phyloP scores from a whole-genome alignment of 495 filamentous ascomycete species.

The Cenococcum geophilum region DNA sequence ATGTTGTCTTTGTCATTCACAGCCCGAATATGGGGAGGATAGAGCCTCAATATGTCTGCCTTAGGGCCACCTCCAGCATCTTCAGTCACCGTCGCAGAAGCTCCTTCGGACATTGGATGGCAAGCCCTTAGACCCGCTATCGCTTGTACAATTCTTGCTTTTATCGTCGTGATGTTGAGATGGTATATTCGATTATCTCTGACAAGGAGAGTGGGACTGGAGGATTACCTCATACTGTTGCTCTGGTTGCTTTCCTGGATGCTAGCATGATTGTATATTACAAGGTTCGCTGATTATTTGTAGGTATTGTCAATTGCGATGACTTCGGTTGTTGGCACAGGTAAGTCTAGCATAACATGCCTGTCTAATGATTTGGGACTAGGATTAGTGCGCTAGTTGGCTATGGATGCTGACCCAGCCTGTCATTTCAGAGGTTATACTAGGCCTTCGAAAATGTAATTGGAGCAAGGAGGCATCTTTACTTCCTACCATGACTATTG shows the following conservation, averaged over 20 bases:
- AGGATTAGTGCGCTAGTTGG: not conserved
- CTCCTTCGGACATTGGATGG: slow-evolving; percentile 1
- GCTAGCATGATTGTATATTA: not conserved
- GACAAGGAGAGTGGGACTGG: slow-evolving; percentile 16
- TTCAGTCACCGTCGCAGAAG: not conserved
- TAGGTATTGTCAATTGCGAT: slow-evolving; percentile 12
- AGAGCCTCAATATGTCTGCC: not conserved
- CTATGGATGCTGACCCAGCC: not conserved
- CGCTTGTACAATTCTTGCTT: not conserved
- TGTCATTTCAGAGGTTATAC: not conserved
- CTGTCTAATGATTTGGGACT: not conserved
- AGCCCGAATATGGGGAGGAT: too few relatives aligned
- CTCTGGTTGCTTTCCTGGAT: slow-evolving; percentile 19
- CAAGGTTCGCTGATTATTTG: not conserved
- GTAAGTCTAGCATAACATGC: slow-evolving; percentile 1
- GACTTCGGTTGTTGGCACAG: slow-evolving; percentile 9
- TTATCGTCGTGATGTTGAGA: slow-evolving; percentile 10
- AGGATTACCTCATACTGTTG: slow-evolving; percentile 33
- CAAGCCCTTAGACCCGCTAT: slow-evolving; percentile 1
- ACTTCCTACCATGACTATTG: slow-evolving; percentile 17
- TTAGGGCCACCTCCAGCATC: not conserved
- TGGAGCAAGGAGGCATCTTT: slow-evolving; percentile 1
- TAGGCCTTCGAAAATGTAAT: not conserved
- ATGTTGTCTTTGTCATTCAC: too few relatives aligned
- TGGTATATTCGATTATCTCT: slow-evolving; percentile 9